Evolutionary conservation across 139 green algal species (phyloP).

Genomic region (Chlamydomonas sp.): DNA sequence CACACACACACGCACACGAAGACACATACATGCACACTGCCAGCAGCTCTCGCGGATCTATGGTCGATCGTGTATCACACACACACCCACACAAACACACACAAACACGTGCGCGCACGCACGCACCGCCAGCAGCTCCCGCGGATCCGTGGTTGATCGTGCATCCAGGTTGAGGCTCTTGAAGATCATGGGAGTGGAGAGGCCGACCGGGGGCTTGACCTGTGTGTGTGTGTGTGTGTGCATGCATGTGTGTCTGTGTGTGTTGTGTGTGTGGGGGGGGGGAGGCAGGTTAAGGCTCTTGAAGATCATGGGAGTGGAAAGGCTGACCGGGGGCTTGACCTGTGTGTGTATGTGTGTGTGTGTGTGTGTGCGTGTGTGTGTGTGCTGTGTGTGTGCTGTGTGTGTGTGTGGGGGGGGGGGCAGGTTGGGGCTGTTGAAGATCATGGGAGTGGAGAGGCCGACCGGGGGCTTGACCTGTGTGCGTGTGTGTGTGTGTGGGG

Average conservation of each 20-base stretch:
- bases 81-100: background rate
- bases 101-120: background rate
- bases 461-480: too few relatives aligned
- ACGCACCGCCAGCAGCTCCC: constrained; percentile 53
- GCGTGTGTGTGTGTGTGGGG: too few relatives aligned
- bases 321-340: constrained; percentile 75
- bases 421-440: too few relatives aligned
- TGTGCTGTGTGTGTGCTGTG: too few relatives aligned
- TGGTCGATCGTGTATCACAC: constrained; percentile 40
- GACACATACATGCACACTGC: background rate
- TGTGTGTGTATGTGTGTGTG: constrained; percentile 9
- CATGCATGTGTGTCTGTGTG: background rate
- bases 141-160: constrained; percentile 69
- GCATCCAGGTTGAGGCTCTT: constrained; percentile 77
- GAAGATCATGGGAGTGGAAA: constrained; percentile 55
- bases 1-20: too few relatives aligned
- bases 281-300: background rate
- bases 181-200: constrained; percentile 88
- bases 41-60: constrained; percentile 73
- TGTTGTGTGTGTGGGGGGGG: background rate
- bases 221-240: constrained; percentile 10
- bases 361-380: background rate
- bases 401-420: too few relatives aligned
- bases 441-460: too few relatives aligned
- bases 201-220: constrained; percentile 75